A percentile compares a stretch with the other conserved stretches of the same genome.
Evolutionary conservation across 331 rosid species (phyloP).

Genomic region (Telfairia occidentalis): DNA sequence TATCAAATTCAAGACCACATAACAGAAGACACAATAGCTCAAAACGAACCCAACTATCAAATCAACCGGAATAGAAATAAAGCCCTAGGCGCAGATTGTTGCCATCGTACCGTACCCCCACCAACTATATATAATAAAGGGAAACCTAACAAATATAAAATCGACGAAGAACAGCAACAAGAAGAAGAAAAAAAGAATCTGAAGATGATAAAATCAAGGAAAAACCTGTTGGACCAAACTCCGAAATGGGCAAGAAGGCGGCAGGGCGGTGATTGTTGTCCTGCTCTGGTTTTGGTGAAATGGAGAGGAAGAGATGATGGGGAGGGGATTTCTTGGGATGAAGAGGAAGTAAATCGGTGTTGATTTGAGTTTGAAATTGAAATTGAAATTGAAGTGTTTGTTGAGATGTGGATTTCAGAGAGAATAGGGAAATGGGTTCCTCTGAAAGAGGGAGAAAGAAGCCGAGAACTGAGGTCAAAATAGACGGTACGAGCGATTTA

Average conservation of each 20-base stretch:
- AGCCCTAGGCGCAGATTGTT: neutral
- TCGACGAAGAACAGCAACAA: neutral
- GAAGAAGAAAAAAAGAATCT: neutral
- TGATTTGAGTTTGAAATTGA: neutral
- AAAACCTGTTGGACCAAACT: neutral
- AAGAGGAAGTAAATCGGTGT: neutral
- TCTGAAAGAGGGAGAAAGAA: neutral
- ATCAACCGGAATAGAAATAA: neutral
- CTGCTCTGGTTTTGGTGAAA: neutral
- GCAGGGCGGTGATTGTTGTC: neutral
- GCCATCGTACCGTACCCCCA: neutral
- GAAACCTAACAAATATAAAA: neutral
- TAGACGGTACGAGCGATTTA: neutral
- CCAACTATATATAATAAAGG: neutral
- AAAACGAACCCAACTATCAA: neutral
- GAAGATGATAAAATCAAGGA: neutral
- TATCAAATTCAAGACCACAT: no score
- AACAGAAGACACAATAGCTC: neutral
- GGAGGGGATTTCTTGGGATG: neutral
- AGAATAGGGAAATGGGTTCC: neutral
- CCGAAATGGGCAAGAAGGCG: conserved; percentile 1
- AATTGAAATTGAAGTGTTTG: neutral
- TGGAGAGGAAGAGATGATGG: neutral
- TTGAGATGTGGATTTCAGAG: neutral
- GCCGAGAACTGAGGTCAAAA: neutral